Base-by-base conservation (phyloP, 169 alveolate species). In the Plasmodium gonderi region DNA sequence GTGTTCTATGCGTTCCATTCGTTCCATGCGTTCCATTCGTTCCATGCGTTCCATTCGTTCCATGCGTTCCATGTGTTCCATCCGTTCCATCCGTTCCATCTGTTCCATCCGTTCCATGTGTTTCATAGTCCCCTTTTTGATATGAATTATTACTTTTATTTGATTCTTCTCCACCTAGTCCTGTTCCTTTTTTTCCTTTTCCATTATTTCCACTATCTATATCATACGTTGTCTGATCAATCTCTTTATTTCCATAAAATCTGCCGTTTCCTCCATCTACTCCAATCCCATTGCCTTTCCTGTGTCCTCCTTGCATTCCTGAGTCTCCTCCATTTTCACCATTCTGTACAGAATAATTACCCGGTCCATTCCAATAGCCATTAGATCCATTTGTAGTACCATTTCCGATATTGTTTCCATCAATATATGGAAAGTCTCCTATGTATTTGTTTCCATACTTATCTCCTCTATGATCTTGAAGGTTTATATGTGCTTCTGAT, bases 151-250 rank as follows among this genome's bases (percentile, higher is more conserved):
- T 60, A 23, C 40, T 60, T 60, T 17, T 60, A 36, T 60, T 60
- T 60, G 33, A 29, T 36, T 36, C 72, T 20, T 60, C 72, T 60
- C 26, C 72, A n/a, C 72, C 72, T 20, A 36, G 40, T 20, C 72
- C 72, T 23, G 40, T 36, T 5, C 33, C 72, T 12, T 60, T 2
- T 60, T 6, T 60, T 60, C 72, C 72, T 8, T 8, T 1, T 11
- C 87, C 91, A 36, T 40, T n/a, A 20, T 33, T 38, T 29, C 87
- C 87, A 20, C 20, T 51, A n/a, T 75, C 38, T 40, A 75, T 12
- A 75, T 11, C 31, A 23, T 75, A 75, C 31, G 68, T 54, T 54
- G 90, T n/a, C 31, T 11, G 40, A 23, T 36, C 72, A 60, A 60
- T 36, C 26, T 36, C 72, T 12, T 23, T n/a, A 60, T 60, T 11